Base-by-base conservation (phyloP, 2,329 filamentous ascomycete genomes). In the Arthrobotrys conoides region DNA sequence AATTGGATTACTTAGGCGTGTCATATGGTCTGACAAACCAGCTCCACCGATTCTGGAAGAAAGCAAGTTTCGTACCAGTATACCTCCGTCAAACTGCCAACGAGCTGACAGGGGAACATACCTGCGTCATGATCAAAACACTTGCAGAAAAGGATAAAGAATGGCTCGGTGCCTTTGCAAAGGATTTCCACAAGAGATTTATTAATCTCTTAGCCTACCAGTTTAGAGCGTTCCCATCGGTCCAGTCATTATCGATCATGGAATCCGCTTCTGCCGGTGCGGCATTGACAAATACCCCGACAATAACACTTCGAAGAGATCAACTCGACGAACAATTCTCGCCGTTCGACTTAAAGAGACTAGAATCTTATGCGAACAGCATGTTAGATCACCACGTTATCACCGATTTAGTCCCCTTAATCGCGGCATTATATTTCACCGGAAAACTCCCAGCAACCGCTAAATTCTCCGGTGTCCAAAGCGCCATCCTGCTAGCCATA, bases 361-460 rank as follows among this genome's bases (percentile, higher is more conserved):
- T 99, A 2, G 95, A 97, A 83, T 94, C 92, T 51, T 99, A 99
- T 82, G 93, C 96, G 16, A 97, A 96, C 85, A 97, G 97, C 85
- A 92, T 97, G 88, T 90, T 99, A 49, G 96, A 99, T 85, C 97
- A 98, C 86, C 96, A 97, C 83, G 94, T 97, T 81, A 96, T 99
- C 70, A 88, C 98, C 30, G 96, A 99, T 83, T 89, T 99, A 83
- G 88, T 99, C 71, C 96, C 96, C 0, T 89, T 88, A 0, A 90
- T 99, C 80, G 91, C 96, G 0, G 87, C 88, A 24, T 88, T 97
- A 27, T 97, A 95, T 87, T 99, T 99, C 85, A 90, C 90, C 0
- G 92, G 93, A 59, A 90, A 91, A 9, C 87, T 98, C 18, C 90
- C 88, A 82, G 85, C 86, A 41, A 87, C 87, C 63, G 87, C 97